These are phyloP conservation scores for Ustilago xerochloae DNA, from an alignment of 1,284 basidiomycete species.

Conservation along the genomic window DNA sequence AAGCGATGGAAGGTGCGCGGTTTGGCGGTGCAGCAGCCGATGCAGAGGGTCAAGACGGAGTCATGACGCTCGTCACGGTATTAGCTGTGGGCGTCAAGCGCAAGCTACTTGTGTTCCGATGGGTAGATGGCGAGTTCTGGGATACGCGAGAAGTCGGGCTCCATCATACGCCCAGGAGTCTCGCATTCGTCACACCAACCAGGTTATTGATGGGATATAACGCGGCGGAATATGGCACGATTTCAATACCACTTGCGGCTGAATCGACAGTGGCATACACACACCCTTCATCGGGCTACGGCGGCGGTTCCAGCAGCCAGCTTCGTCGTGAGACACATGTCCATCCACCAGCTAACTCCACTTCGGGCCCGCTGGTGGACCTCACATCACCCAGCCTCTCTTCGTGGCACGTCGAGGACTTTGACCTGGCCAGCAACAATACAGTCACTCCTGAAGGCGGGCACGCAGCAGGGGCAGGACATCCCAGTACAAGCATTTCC, in stretches of 20 bases:
- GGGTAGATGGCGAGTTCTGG: constrained; percentile 83
- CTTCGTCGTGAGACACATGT: constrained; percentile 39
- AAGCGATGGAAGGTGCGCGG: constrained; percentile 48
- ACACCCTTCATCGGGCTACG: constrained; percentile 31
- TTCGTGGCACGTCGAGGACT: constrained; percentile 48
- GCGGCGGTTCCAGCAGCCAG: constrained; percentile 15
- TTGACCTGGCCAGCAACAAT: constrained; percentile 34
- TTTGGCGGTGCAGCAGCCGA: constrained; percentile 39
- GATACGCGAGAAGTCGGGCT: constrained; percentile 80
- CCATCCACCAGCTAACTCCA: constrained; percentile 40
- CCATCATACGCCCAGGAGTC: constrained; percentile 84
- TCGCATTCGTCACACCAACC: constrained; percentile 77
- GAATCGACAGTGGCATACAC: constrained; percentile 48
- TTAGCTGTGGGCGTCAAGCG: constrained; percentile 86
- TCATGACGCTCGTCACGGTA: constrained; percentile 73
- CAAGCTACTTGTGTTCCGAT: constrained; percentile 84
- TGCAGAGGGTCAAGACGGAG: constrained; percentile 34
- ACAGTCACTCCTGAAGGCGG: constrained; percentile 4
- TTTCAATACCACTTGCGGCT: constrained; percentile 72
- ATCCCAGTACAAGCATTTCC: constrained; percentile 27
- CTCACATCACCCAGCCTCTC: constrained; percentile 30
- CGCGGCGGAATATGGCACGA: constrained; percentile 80
- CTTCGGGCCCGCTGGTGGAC: constrained; percentile 45
- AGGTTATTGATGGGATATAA: constrained; percentile 78
- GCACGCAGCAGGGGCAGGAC: constrained; percentile 10